Evolutionary conservation across 2,329 filamentous ascomycete genomes (phyloP).

Genomic region (Coniella lustricola): DNA sequence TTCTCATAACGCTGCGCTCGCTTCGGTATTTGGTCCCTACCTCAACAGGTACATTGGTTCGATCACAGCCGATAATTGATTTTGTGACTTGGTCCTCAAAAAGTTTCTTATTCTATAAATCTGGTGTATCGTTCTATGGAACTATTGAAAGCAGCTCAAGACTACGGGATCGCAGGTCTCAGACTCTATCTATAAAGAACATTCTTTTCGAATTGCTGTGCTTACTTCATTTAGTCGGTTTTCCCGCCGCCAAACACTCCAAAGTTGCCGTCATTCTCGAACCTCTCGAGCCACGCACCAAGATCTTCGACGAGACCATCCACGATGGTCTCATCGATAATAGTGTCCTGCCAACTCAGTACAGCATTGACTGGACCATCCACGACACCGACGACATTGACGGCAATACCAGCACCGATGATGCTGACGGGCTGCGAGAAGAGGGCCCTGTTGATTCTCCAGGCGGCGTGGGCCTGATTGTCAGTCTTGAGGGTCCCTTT

Average conservation of each 20-base stretch:
- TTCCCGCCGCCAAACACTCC: constrained; percentile 10
- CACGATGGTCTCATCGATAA: constrained; percentile 32
- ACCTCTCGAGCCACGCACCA: constrained; percentile 20
- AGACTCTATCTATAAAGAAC: too few species aligned
- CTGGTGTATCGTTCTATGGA: too few species aligned
- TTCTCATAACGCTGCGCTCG: too few species aligned
- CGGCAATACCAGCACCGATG: constrained; percentile 33
- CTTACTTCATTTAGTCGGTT: background rate
- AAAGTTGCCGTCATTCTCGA: constrained; percentile 22
- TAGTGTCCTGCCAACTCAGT: constrained; percentile 41
- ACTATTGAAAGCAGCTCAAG: too few species aligned
- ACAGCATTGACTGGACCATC: constrained; percentile 34
- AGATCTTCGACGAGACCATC: constrained; percentile 33
- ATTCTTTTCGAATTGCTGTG: too few species aligned
- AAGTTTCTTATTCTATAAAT: too few species aligned
- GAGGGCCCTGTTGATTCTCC: constrained; percentile 36
- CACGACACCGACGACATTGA: constrained; percentile 41
- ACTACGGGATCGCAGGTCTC: too few species aligned
- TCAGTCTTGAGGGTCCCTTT: constrained; percentile 10
- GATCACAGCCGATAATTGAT: too few species aligned
- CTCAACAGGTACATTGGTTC: too few species aligned
- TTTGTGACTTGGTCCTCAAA: too few species aligned
- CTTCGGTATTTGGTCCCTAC: too few species aligned
- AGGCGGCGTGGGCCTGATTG: constrained; percentile 17
- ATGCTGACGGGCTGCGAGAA: constrained; percentile 44